Evolutionary conservation across 352 stramenopile species (phyloP).

Genomic region (Lagenidium sp.): DNA sequence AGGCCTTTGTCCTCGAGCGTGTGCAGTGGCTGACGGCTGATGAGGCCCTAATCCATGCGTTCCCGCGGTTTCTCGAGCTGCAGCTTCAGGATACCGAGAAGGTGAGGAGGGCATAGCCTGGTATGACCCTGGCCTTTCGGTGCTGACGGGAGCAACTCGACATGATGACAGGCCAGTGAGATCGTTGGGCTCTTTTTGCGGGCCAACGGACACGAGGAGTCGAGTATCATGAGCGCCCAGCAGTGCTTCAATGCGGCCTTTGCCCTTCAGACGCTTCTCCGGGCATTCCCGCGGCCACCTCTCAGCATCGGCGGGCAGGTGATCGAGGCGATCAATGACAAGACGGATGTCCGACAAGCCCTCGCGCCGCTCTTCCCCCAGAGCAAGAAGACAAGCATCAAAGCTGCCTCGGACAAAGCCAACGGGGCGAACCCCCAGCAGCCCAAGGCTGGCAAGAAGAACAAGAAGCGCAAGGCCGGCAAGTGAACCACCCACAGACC

Average conservation of each 20-base stretch:
- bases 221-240: conserved; percentile 30
- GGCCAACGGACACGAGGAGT: conserved; percentile 36
- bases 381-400: too few species aligned
- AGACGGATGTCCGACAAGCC: conserved; percentile 26
- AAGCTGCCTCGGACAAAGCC: too few species aligned
- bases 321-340: conserved; percentile 31
- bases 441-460: conserved; percentile 15
- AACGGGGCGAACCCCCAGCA: too few species aligned
- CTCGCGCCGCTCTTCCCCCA: conserved; percentile 48
- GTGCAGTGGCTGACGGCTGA: conserved; percentile 56
- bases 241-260: conserved; percentile 77
- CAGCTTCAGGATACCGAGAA: conserved; percentile 48
- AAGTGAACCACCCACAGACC: too few species aligned
- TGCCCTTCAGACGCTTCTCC: conserved; percentile 62
- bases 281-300: conserved; percentile 44
- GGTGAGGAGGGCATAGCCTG: conserved; percentile 2
- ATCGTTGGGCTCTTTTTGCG: conserved; percentile 49
- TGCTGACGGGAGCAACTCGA: too few species aligned
- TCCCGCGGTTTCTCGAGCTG: conserved; percentile 64
- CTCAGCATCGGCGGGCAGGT: conserved; percentile 36
- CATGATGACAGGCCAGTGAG: conserved; percentile 21
- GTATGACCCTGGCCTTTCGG: not conserved
- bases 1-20: conserved; percentile 46
- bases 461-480: conserved; percentile 14
- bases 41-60: conserved; percentile 57